Evolutionary conservation across 2,329 filamentous ascomycete species (phyloP), one percentile per base, ranked within the genome.

Genomic region (Cercospora beticola): DNA sequence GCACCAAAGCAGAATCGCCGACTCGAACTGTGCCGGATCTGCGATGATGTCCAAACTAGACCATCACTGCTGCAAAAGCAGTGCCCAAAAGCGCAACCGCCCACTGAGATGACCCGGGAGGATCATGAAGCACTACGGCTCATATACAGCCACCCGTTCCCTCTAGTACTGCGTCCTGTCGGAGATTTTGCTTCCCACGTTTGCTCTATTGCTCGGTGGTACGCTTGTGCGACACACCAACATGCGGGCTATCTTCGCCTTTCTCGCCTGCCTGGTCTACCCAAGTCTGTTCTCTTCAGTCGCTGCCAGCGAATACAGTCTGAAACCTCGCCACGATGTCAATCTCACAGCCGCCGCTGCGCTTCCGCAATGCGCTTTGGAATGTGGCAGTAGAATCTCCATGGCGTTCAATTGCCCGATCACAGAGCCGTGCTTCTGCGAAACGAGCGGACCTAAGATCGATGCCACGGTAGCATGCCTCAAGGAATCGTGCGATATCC

Each of bases 371-470:
- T 59, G 63, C 40, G 54, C 54, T 1, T 18, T 30, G n/a, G 30
- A 57, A 8, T 65, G 54, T 26, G 63, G 31, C 10, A 23, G 31
- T 9, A 54, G 63, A 30, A 46, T 65, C 21, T 31, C 57, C n/a
- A 36, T 33, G 36, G 54, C 63, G 2, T 46, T 58, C 33, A 18
- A 49, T 16, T 65, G 62, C n/a, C 62, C 28, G 14, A 30, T 54
- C 8, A 65, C 54, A 26, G 63, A 65, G n/a, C 63, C 63, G 9
- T 65, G 63, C 10, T 65, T 49, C 54, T 65, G 54, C 14, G 31
- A 58, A 2, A 60, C 36, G 14, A n/a, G 18, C 8, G 52, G 63
- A 36, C 63, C 63, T 1, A 54, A 65, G 21, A 33, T 60, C 33
- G 31, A 65, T 58, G 63, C 63, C 16, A 33, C 58, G 36, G 33